phyloP scores from a whole-genome alignment of 495 filamentous ascomycete species.

The Penicillium pancosmium region DNA sequence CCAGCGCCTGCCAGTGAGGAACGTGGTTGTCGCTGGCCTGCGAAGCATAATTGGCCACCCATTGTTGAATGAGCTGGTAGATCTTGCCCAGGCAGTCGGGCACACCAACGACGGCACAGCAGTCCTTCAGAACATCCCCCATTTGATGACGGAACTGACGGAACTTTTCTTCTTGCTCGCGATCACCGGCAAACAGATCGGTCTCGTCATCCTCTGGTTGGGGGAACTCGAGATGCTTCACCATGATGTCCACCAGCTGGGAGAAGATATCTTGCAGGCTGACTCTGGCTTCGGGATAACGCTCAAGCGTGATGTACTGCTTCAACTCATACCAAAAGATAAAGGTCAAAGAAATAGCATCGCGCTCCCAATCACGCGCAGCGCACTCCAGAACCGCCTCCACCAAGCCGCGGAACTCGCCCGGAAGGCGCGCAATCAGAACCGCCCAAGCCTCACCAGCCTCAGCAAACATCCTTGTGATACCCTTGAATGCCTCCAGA shows the following conservation, averaged over 20 bases:
- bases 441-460: constrained; percentile 94
- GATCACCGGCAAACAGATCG: constrained; percentile 93
- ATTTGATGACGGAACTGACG: constrained; percentile 94
- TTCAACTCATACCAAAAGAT: constrained; percentile 99
- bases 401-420: constrained; percentile 81
- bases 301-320: constrained; percentile 88
- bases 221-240: constrained; percentile 89
- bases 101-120: constrained; percentile 92
- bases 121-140: constrained; percentile 98
- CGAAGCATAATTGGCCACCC: constrained; percentile 80
- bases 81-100: constrained; percentile 88
- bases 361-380: constrained; percentile 80
- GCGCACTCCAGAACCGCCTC: constrained; percentile 90
- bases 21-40: constrained; percentile 73
- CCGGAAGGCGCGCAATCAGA: constrained; percentile 79
- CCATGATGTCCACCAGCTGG: constrained; percentile 88
- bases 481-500: constrained; percentile 81
- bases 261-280: constrained; percentile 78
- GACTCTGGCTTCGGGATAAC: constrained; percentile 79
- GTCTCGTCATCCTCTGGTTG: constrained; percentile 72
- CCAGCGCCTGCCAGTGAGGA: constrained; percentile 95
- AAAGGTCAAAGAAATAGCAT: constrained; percentile 90
- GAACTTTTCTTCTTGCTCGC: constrained; percentile 96
- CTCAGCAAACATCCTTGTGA: constrained; percentile 88
- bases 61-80: constrained; percentile 78